phyloP scores from a whole-genome alignment of 768 basidiomycete genomes.

The Rhodosporidiobolus odoratus region DNA sequence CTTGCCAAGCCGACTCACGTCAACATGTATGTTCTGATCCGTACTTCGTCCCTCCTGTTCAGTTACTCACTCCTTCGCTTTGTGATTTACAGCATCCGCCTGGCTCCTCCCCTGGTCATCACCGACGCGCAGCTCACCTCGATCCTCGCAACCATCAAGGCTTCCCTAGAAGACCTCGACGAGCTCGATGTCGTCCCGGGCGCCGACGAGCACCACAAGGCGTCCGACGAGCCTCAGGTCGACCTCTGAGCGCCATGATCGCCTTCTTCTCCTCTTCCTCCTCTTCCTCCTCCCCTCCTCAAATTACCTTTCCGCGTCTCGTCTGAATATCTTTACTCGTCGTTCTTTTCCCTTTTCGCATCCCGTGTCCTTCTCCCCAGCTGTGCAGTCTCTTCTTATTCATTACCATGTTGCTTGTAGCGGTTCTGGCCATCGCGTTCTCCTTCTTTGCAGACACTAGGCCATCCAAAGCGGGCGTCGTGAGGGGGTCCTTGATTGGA shows the following conservation, averaged over 20 bases:
- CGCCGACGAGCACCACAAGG: conserved; percentile 37
- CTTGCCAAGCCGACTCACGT: conserved; percentile 94
- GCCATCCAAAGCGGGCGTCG: too few relatives aligned
- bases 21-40: conserved; percentile 65
- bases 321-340: neutral
- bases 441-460: neutral
- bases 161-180: conserved; percentile 75
- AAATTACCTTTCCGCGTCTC: neutral
- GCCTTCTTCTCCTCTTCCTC: neutral
- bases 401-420: neutral
- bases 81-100: conserved; percentile 70
- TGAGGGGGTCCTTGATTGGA: too few relatives aligned
- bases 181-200: conserved; percentile 42
- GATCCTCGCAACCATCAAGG: conserved; percentile 68
- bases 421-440: neutral
- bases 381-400: neutral
- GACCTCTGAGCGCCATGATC: conserved; percentile 11
- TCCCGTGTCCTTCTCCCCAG: neutral
- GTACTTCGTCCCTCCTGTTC: neutral
- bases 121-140: conserved; percentile 74
- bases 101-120: conserved; percentile 93
- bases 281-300: neutral
- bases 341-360: neutral
- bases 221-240: conserved; percentile 23
- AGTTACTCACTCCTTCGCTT: neutral